These are phyloP conservation scores for Metschnikowia corniflorae DNA, from an alignment of 805 yeast genomes.

Conservation along the genomic window DNA sequence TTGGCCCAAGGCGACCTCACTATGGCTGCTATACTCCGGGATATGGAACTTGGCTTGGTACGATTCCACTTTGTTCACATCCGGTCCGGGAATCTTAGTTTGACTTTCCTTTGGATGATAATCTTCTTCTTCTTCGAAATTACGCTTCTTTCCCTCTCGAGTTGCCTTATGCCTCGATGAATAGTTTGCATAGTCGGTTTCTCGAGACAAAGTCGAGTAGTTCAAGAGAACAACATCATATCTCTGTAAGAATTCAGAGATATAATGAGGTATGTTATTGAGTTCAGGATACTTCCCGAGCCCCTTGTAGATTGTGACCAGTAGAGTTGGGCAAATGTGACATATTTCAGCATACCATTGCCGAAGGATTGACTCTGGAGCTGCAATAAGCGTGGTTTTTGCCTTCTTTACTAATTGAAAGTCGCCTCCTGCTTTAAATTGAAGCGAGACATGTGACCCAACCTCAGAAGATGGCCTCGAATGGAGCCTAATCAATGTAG, in stretches of 20 bases:
- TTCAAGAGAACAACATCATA: constrained; percentile 82
- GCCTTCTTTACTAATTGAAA: constrained; percentile 46
- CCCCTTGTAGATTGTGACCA: constrained; percentile 65
- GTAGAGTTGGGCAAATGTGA: constrained; percentile 55
- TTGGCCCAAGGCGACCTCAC: constrained; percentile 12
- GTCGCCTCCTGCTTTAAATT: constrained; percentile 36
- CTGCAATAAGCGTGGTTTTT: constrained; percentile 75
- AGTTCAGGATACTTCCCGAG: constrained; percentile 25
- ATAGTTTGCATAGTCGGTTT: constrained; percentile 75
- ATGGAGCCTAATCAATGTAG: constrained; percentile 61
- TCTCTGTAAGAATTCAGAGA: constrained; percentile 53
- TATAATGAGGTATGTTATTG: constrained; percentile 31
- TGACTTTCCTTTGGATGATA: background rate
- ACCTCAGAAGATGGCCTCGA: constrained; percentile 43
- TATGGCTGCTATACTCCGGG: constrained; percentile 4
- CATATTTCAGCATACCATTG: constrained; percentile 85
- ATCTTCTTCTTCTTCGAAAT: constrained; percentile 1
- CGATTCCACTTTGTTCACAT: constrained; percentile 10
- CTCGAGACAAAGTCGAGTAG: constrained; percentile 65
- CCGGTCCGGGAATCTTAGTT: background rate
- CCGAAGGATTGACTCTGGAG: constrained; percentile 76
- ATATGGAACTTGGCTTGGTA: constrained; percentile 13
- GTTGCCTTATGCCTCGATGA: constrained; percentile 55
- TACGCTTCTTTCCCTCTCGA: constrained; percentile 22
- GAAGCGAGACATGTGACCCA: constrained; percentile 26